Evolutionary conservation across 768 basidiomycete genomes (phyloP).

Genomic region (Podaxis carcinomalis): DNA sequence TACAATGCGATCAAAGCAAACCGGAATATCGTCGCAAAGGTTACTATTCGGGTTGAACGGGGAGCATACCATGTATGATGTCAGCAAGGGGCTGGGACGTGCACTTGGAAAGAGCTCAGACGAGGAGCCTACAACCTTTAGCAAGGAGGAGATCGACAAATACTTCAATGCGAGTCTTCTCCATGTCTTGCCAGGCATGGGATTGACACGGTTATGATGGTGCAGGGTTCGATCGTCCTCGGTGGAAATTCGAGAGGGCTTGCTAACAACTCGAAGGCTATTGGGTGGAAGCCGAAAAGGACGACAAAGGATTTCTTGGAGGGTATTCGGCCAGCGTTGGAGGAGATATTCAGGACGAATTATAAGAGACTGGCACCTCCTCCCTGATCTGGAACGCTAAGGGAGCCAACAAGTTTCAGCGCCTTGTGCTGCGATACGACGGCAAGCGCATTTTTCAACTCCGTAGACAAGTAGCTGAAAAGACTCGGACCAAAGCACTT

Average conservation of each 20-base stretch:
- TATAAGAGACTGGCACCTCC: neutral
- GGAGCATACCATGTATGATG: slow-evolving; percentile 36
- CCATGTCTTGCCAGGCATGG: neutral
- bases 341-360: slow-evolving; percentile 11
- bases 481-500: no score
- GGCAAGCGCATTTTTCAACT: no score
- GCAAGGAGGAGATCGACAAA: slow-evolving; percentile 39
- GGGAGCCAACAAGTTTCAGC: no score
- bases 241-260: slow-evolving; percentile 38
- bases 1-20: slow-evolving; percentile 29
- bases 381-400: no score
- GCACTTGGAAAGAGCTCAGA: slow-evolving; percentile 33
- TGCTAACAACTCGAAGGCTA: slow-evolving; percentile 33
- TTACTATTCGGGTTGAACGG: slow-evolving; percentile 46
- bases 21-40: slow-evolving; percentile 29
- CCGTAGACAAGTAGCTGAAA: no score
- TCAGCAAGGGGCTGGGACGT: slow-evolving; percentile 34
- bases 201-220: neutral
- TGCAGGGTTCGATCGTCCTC: slow-evolving; percentile 12
- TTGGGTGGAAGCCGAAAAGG: slow-evolving; percentile 53
- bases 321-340: slow-evolving; percentile 43
- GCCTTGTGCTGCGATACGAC: no score
- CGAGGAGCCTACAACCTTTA: slow-evolving; percentile 42
- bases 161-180: slow-evolving; percentile 22
- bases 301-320: slow-evolving; percentile 45